Conservation (phyloP, 306 rosid species). For the Begonia masoniana region DNA sequence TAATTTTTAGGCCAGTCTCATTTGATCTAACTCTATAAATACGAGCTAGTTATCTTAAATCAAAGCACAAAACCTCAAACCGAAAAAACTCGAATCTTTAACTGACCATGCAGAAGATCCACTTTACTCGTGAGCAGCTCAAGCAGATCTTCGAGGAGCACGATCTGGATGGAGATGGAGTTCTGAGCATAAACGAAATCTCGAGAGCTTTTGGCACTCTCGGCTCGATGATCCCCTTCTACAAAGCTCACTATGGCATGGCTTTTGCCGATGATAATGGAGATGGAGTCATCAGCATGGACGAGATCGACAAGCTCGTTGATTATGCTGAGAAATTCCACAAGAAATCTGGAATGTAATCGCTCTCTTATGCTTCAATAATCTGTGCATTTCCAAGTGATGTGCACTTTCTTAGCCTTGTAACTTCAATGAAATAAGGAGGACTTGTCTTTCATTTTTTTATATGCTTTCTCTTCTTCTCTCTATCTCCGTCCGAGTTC, state of each 20-base stretch:
- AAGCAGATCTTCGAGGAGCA: conserved; percentile 1
- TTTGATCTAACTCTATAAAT: too few relatives aligned
- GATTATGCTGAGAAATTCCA: conserved; percentile 7
- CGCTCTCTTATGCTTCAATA: neutral
- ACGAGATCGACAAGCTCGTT: conserved; percentile 8
- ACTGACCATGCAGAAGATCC: neutral
- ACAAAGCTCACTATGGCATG: neutral
- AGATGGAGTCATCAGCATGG: conserved; percentile 8
- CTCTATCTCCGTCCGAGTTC: too few relatives aligned
- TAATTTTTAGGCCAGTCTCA: too few relatives aligned
- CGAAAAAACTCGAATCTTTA: neutral
- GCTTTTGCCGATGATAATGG: conserved; percentile 6
- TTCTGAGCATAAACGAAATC: conserved; percentile 3
- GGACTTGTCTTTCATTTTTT: neutral
- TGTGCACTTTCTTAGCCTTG: neutral
- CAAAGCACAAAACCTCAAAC: neutral
- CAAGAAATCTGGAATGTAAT: neutral
- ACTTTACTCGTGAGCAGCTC: conserved; percentile 1
- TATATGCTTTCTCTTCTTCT: too few relatives aligned
- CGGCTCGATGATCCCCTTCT: conserved; percentile 2
- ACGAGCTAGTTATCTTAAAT: neutral
- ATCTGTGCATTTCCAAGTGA: neutral
- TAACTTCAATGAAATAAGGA: neutral
- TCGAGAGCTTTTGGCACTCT: conserved; percentile 1
- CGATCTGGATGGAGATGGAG: conserved; percentile 3